A percentile compares a stretch with the other conserved stretches of the same genome.
Evolutionary conservation across 2,329 filamentous ascomycete genomes (phyloP).

Genomic region (Stenocarpella maydis): DNA sequence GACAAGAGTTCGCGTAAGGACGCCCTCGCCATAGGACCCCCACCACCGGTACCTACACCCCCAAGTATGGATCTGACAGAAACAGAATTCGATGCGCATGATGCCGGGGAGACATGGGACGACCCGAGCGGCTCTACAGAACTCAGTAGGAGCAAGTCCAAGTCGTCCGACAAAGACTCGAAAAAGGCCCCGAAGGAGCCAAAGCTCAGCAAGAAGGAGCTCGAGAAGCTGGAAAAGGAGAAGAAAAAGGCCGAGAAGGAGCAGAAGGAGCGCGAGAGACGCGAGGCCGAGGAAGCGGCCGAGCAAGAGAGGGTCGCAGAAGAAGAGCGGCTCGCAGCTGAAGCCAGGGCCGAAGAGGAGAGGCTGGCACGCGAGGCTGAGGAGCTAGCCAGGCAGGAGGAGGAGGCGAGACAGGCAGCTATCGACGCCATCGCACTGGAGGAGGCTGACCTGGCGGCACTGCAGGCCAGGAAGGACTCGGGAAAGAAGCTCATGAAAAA

Average conservation of each 20-base stretch:
- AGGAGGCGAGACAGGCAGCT: slow-evolving; percentile 34
- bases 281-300: slow-evolving; percentile 35
- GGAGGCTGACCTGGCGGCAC: slow-evolving; percentile 31
- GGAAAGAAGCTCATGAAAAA: slow-evolving; percentile 31
- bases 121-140: slow-evolving; percentile 41
- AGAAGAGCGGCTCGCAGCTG: slow-evolving; percentile 34
- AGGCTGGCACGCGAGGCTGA: slow-evolving; percentile 31
- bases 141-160: slow-evolving; percentile 45
- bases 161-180: slow-evolving; percentile 49
- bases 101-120: slow-evolving; percentile 46
- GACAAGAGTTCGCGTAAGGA: slow-evolving; percentile 49
- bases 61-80: slow-evolving; percentile 57
- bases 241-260: slow-evolving; percentile 41
- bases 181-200: slow-evolving; percentile 46
- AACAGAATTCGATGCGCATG: slow-evolving; percentile 46
- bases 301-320: slow-evolving; percentile 32
- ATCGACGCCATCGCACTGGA: slow-evolving; percentile 33
- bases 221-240: slow-evolving; percentile 41
- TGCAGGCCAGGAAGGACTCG: slow-evolving; percentile 34
- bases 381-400: slow-evolving; percentile 30
- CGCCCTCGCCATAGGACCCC: slow-evolving; percentile 49
- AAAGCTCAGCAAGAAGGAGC: slow-evolving; percentile 58
- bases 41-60: slow-evolving; percentile 58
- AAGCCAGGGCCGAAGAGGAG: slow-evolving; percentile 34
- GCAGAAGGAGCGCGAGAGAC: slow-evolving; percentile 36